phyloP scores from a whole-genome alignment of 129 eudicot species.

The Flaveria ramosissima region DNA sequence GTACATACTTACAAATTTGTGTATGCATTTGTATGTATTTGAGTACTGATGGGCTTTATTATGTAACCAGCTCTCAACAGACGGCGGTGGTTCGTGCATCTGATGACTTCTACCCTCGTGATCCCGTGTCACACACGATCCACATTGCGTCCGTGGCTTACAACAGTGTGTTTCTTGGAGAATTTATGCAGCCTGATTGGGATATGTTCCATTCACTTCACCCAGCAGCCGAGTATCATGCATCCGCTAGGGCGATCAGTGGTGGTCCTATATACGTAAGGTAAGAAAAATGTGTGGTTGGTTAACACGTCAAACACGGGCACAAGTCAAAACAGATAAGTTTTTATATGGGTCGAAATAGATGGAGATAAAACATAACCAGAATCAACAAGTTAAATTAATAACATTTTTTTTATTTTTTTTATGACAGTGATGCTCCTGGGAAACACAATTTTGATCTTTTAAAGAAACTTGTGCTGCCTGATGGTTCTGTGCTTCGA shows the following conservation, averaged over 20 bases:
- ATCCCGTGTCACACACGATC: slow-evolving; percentile 81
- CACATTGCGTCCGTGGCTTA: slow-evolving; percentile 82
- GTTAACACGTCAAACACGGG: background rate
- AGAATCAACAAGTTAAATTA: too few relatives aligned
- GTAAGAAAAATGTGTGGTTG: slow-evolving; percentile 30
- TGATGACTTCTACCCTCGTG: slow-evolving; percentile 88
- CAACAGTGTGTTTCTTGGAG: slow-evolving; percentile 87
- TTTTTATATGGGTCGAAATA: background rate
- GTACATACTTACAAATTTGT: background rate
- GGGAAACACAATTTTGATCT: slow-evolving; percentile 78
- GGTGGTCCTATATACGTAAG: slow-evolving; percentile 87
- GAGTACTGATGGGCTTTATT: slow-evolving; percentile 18
- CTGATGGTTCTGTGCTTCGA: slow-evolving; percentile 79
- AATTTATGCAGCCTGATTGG: slow-evolving; percentile 96
- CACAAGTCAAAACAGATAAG: background rate
- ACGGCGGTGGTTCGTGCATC: slow-evolving; percentile 89
- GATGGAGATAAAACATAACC: background rate
- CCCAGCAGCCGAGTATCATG: slow-evolving; percentile 83
- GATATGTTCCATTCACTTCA: slow-evolving; percentile 91
- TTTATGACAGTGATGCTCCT: slow-evolving; percentile 71
- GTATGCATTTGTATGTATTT: background rate
- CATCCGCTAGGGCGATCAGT: slow-evolving; percentile 76
- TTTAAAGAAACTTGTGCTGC: slow-evolving; percentile 66
- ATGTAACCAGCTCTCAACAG: slow-evolving; percentile 70
- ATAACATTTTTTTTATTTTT: background rate